A percentile compares a stretch with the other conserved stretches of the same genome.
Conservation (phyloP, 495 filamentous ascomycete species). For the Daldinia vernicosa region DNA sequence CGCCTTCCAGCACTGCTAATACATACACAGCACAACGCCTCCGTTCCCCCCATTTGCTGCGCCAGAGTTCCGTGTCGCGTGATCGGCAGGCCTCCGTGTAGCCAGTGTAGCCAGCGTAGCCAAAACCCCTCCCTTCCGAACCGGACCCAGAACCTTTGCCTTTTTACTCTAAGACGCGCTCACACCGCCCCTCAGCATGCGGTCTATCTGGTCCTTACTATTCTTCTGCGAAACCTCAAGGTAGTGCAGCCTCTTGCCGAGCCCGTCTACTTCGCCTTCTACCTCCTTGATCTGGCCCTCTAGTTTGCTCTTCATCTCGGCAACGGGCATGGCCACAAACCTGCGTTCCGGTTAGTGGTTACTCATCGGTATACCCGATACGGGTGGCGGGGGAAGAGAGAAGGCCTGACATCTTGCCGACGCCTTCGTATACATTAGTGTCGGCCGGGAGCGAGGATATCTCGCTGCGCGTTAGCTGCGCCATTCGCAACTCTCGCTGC, state of each 20-base stretch:
- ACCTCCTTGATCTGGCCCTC: conserved; percentile 77
- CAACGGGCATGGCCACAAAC: conserved; percentile 83
- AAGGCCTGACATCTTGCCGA: conserved; percentile 88
- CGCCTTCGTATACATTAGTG: conserved; percentile 90
- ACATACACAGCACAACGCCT: not conserved
- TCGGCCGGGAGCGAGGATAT: conserved; percentile 77
- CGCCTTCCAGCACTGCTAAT: not conserved
- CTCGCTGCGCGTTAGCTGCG: conserved; percentile 88
- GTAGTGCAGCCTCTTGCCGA: conserved; percentile 92
- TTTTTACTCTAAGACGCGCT: conserved; percentile 23
- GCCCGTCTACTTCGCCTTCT: conserved; percentile 75
- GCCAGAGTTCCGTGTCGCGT: not conserved
- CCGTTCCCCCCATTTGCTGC: not conserved
- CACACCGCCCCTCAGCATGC: conserved; percentile 63
- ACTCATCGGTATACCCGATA: conserved; percentile 17
- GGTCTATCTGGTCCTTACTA: conserved; percentile 86
- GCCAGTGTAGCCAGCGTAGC: not conserved
- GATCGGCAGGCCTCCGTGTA: conserved; percentile 1
- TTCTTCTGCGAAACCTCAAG: conserved; percentile 96
- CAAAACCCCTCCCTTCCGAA: not conserved
- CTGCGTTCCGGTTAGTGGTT: conserved; percentile 55
- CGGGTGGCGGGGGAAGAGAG: not conserved
- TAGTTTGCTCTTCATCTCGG: conserved; percentile 77
- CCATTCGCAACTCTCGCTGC: conserved; percentile 86
- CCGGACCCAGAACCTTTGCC: not conserved